Conservation (phyloP, 2,329 filamentous ascomycete species). For the Ceratocystis ficicola region DNA sequence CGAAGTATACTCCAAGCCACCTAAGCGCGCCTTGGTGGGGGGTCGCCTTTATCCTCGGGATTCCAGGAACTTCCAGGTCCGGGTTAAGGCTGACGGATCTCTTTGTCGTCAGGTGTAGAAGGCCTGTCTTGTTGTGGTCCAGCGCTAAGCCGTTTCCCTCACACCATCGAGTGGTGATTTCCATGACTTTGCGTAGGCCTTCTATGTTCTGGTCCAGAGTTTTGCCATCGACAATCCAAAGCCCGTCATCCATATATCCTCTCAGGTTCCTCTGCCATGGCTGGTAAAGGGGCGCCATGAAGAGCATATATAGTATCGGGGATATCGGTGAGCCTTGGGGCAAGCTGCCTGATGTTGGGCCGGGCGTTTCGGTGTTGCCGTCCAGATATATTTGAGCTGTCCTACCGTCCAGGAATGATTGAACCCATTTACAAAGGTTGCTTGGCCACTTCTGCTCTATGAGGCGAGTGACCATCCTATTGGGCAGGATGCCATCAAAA, state of each 20-base stretch:
- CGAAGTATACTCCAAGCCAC: no score
- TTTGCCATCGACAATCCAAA: neutral
- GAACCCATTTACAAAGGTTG: constrained; percentile 20
- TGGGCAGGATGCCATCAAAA: no score
- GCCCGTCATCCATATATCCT: constrained; percentile 10
- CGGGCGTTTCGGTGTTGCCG: neutral
- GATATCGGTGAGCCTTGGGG: no score
- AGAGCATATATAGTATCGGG: neutral
- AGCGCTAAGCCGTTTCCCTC: neutral
- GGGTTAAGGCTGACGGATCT: neutral
- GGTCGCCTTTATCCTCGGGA: neutral
- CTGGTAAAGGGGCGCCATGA: neutral
- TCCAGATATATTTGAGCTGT: constrained; percentile 15
- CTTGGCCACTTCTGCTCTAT: no score
- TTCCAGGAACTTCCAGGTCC: neutral
- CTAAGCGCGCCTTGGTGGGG: neutral
- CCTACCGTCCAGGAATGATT: constrained; percentile 23
- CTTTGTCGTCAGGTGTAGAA: neutral
- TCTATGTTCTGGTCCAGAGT: neutral
- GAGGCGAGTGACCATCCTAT: no score
- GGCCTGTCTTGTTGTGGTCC: constrained; percentile 5
- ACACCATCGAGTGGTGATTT: neutral
- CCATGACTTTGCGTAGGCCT: neutral
- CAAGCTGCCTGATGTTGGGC: neutral
- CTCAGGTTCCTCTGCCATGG: neutral